phyloP scores from a whole-genome alignment of 2,329 filamentous ascomycete species.

The Elsinoe arachidis region DNA sequence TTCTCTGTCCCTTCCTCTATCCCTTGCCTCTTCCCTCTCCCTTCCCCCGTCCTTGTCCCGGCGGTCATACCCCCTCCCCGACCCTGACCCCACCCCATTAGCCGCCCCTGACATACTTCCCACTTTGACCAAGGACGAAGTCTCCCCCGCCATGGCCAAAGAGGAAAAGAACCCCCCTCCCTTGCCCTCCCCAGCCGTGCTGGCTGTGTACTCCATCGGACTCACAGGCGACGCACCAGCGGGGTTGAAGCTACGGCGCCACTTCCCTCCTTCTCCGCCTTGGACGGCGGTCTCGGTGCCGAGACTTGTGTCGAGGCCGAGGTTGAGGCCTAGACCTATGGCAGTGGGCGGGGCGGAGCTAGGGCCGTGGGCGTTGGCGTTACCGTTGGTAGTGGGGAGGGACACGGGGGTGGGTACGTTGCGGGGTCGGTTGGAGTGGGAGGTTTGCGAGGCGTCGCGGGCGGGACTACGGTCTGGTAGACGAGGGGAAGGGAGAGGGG shows the following conservation, averaged over 20 bases:
- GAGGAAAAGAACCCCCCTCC: background rate
- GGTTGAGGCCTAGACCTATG: background rate
- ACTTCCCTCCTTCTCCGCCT: background rate
- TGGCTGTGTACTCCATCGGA: background rate
- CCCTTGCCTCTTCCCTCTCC: background rate
- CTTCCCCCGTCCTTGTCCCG: no score
- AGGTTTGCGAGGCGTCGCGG: background rate
- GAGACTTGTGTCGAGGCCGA: background rate
- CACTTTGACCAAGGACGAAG: no score
- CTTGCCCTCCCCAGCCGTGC: background rate
- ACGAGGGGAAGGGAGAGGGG: background rate
- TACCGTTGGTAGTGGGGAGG: no score
- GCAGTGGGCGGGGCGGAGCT: background rate
- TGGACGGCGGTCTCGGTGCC: constrained; percentile 1
- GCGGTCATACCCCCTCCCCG: no score
- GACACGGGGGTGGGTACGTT: no score
- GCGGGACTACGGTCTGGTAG: background rate
- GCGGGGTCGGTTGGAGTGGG: no score
- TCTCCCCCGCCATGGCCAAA: no score
- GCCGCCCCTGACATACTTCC: no score
- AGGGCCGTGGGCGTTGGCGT: no score
- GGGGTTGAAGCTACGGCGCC: constrained; percentile 16
- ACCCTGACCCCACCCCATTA: no score
- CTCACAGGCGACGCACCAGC: constrained; percentile 10
- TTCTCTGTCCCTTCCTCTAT: background rate